These are phyloP conservation scores for Angomonas ambiguus DNA, from an alignment of 208 protist species.

Conservation along the genomic window DNA sequence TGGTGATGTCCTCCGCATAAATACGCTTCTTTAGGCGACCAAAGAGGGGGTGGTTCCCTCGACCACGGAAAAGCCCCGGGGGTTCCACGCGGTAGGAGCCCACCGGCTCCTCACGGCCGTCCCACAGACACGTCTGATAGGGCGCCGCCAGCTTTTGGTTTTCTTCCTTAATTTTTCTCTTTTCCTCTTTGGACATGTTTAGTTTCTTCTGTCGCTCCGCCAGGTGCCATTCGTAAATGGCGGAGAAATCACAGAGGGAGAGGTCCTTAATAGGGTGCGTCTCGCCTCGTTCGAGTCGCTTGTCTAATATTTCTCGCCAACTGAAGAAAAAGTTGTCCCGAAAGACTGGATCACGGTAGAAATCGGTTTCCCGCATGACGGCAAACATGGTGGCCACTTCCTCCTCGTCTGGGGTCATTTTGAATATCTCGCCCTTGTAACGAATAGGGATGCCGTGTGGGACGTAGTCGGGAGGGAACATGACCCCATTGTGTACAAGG, in stretches of 20 bases:
- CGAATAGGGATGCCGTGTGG: conserved; percentile 95
- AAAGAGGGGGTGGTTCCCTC: conserved; percentile 96
- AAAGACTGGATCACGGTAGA: conserved; percentile 94
- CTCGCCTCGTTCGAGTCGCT: conserved; percentile 59
- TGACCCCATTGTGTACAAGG: conserved; percentile 95
- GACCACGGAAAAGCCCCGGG: conserved; percentile 97
- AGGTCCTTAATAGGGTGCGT: conserved; percentile 91
- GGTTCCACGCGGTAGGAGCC: conserved; percentile 98
- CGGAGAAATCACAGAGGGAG: conserved; percentile 96
- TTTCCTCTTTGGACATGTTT: conserved; percentile 91
- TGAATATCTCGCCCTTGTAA: conserved; percentile 93
- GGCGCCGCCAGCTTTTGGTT: conserved; percentile 83
- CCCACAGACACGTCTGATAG: conserved; percentile 90
- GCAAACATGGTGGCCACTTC: conserved; percentile 99
- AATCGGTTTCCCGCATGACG: conserved; percentile 90
- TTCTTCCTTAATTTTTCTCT: conserved; percentile 79
- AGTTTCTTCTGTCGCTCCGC: conserved; percentile 87
- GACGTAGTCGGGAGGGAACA: conserved; percentile 96
- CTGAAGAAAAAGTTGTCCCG: conserved; percentile 97
- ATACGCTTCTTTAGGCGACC: conserved; percentile 95
- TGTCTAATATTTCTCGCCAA: conserved; percentile 89
- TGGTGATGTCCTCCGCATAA: conserved; percentile 96
- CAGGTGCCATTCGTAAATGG: conserved; percentile 92
- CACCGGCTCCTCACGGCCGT: conserved; percentile 94
- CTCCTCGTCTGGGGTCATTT: conserved; percentile 94